A percentile compares a stretch with the other conserved stretches of the same genome.
phyloP scores from a whole-genome alignment of 2,329 filamentous ascomycete species.

The Apiospora kogelbergensis region DNA sequence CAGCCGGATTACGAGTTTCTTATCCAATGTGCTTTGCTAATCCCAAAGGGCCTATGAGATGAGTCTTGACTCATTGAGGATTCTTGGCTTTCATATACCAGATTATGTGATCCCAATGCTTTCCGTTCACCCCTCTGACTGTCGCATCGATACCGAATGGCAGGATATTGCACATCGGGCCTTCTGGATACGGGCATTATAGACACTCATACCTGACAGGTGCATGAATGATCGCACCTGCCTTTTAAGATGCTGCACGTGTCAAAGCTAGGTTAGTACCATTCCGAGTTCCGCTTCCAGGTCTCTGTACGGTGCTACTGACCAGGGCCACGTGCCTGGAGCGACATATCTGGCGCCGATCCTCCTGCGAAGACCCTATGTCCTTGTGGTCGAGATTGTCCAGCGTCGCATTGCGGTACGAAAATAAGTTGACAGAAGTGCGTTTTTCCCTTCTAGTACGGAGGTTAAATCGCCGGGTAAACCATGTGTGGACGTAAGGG shows the following conservation, averaged over 20 bases:
- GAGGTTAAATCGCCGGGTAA: slow-evolving; percentile 7
- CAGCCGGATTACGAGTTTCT: background rate
- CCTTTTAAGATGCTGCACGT: background rate
- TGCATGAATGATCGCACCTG: background rate
- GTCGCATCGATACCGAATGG: background rate
- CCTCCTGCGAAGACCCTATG: background rate
- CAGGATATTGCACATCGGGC: background rate
- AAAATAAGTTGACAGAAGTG: background rate
- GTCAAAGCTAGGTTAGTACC: background rate
- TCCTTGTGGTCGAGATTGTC: background rate
- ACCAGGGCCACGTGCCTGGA: background rate
- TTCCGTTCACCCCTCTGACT: background rate
- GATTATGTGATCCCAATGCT: background rate
- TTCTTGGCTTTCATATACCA: background rate
- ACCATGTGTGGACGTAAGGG: background rate
- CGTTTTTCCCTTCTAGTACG: background rate
- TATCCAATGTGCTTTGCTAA: background rate
- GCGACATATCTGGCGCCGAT: background rate
- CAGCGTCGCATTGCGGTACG: background rate
- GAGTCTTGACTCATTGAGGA: background rate
- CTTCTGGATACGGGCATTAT: background rate
- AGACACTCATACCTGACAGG: background rate
- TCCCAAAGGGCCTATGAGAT: background rate
- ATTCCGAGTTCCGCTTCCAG: background rate
- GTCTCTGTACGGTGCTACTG: background rate